Evolutionary conservation across 2,329 filamentous ascomycete genomes (phyloP).

Genomic region (Hypoxylon sp.): DNA sequence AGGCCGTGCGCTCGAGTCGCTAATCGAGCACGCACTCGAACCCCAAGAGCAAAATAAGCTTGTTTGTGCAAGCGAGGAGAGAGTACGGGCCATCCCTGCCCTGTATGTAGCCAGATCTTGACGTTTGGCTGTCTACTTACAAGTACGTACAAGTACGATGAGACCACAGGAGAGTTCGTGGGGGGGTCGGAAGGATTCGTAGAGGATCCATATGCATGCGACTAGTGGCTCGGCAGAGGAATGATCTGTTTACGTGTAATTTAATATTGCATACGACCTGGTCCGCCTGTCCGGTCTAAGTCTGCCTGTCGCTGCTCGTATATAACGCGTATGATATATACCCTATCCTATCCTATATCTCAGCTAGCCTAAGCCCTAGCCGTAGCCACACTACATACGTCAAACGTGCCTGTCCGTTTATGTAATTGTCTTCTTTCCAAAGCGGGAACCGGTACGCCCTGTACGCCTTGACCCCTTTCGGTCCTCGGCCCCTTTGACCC

Average conservation of each 20-base stretch:
- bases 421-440: too few relatives aligned
- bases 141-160: conserved; percentile 5
- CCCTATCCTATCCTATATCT: too few relatives aligned
- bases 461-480: too few relatives aligned
- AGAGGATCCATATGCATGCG: conserved; percentile 13
- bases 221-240: background rate
- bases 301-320: too few relatives aligned
- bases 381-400: too few relatives aligned
- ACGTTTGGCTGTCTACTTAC: background rate
- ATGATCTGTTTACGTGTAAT: background rate
- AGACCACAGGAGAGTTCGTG: conserved; percentile 4
- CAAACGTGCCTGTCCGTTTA: too few relatives aligned
- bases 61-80: background rate
- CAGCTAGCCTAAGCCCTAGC: too few relatives aligned
- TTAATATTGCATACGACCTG: too few relatives aligned
- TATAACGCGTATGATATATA: too few relatives aligned
- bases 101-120: background rate
- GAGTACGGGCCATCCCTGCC: background rate
- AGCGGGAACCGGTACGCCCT: too few relatives aligned
- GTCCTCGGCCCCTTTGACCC: too few relatives aligned
- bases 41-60: background rate
- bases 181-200: background rate
- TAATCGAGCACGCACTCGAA: background rate
- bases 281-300: too few relatives aligned
- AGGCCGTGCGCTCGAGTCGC: background rate